Evolutionary conservation across 1,284 basidiomycete species (phyloP).

Genomic region (Dichomitus squalens): DNA sequence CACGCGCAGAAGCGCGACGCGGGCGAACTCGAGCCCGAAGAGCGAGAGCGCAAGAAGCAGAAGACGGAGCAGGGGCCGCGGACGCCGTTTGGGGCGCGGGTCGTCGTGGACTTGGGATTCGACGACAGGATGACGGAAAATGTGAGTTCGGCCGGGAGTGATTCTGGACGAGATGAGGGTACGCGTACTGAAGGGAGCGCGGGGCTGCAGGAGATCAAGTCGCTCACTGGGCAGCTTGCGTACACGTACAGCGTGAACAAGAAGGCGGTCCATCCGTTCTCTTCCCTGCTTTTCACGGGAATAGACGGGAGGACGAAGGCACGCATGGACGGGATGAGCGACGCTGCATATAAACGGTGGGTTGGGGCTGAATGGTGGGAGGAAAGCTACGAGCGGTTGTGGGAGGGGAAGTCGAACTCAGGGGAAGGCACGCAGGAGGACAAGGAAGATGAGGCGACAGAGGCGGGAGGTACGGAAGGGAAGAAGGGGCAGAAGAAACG

Average conservation of each 20-base stretch:
- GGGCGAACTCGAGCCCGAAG: conserved; percentile 52
- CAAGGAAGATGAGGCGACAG: background rate
- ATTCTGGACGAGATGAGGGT: background rate
- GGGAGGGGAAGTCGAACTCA: conserved; percentile 40
- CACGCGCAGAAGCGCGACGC: conserved; percentile 56
- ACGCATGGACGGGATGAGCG: conserved; percentile 70
- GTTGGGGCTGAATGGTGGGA: conserved; percentile 80
- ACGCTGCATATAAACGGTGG: conserved; percentile 82
- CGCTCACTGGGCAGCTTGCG: conserved; percentile 85
- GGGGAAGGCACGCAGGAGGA: background rate
- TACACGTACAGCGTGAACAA: conserved; percentile 91
- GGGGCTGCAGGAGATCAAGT: conserved; percentile 76
- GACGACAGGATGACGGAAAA: conserved; percentile 95
- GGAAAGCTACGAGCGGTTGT: conserved; percentile 71
- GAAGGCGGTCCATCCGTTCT: conserved; percentile 70
- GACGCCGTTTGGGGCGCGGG: conserved; percentile 67
- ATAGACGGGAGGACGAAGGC: conserved; percentile 70
- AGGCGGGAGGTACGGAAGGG: background rate
- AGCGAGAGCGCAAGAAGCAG: conserved; percentile 46
- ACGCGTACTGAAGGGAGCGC: background rate
- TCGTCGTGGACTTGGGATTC: conserved; percentile 92
- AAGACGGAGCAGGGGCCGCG: conserved; percentile 34
- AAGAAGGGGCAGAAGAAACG: background rate
- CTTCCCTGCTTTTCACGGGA: conserved; percentile 75
- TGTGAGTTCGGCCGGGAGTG: conserved; percentile 48